A percentile compares a stretch with the other conserved stretches of the same genome.
Conservation (phyloP, 495 filamentous ascomycete genomes). For the Aspergillus affinis region DNA sequence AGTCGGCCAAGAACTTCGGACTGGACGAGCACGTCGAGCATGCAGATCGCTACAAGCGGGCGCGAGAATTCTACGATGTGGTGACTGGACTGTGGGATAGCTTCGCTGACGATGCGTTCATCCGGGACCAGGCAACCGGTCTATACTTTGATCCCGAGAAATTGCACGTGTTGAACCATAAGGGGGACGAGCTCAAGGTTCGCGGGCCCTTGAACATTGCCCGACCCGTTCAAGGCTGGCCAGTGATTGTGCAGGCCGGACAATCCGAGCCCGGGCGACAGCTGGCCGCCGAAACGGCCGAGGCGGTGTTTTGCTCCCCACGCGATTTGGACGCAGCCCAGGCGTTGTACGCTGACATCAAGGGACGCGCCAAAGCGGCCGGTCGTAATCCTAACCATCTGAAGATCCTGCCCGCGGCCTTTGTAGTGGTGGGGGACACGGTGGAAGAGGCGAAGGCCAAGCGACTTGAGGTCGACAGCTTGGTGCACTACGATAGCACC, state of each 20-base stretch:
- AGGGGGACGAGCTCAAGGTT: constrained; percentile 47
- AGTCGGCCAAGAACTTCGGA: constrained; percentile 37
- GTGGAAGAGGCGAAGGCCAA: constrained; percentile 50
- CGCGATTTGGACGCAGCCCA: constrained; percentile 45
- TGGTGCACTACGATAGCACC: constrained; percentile 56
- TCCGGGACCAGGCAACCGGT: constrained; percentile 46
- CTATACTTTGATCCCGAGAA: constrained; percentile 49
- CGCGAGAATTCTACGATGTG: constrained; percentile 39
- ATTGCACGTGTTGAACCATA: constrained; percentile 50
- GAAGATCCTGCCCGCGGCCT: constrained; percentile 54
- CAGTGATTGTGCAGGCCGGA: constrained; percentile 56
- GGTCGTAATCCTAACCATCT: constrained; percentile 44
- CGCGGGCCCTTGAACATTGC: constrained; percentile 55
- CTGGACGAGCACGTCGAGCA: constrained; percentile 39
- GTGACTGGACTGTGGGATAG: constrained; percentile 50
- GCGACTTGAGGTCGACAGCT: constrained; percentile 48
- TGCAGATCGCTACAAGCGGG: constrained; percentile 38
- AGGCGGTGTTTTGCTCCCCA: constrained; percentile 51
- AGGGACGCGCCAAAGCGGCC: constrained; percentile 42
- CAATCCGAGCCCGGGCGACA: constrained; percentile 54
- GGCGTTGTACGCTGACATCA: constrained; percentile 53
- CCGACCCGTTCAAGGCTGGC: constrained; percentile 54
- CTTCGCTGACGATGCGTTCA: constrained; percentile 55
- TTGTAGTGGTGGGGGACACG: constrained; percentile 44
- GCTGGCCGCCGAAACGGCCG: constrained; percentile 54